Conservation (phyloP, 108 stramenopile species). For the Skeletonema grethae region DNA sequence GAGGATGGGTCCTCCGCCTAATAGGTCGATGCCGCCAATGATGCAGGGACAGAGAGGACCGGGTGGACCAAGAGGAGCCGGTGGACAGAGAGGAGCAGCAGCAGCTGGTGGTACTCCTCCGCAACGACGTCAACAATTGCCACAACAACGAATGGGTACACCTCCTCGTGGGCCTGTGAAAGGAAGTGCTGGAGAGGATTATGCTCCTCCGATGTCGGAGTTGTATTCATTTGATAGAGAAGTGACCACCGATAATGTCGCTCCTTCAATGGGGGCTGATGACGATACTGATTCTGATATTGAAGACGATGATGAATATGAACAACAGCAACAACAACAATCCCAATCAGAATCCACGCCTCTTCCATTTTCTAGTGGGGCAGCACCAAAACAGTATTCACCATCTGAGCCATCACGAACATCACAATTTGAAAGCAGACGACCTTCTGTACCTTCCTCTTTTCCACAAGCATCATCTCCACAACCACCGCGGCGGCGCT, state of each 20-base stretch:
- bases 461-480: conserved; percentile 5
- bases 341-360: not conserved
- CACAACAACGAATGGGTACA: not conserved
- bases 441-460: not conserved
- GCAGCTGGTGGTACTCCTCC: not conserved
- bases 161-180: not conserved
- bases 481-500: conserved; percentile 3
- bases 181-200: conserved; percentile 10
- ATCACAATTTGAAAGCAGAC: not conserved
- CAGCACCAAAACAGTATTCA: not conserved
- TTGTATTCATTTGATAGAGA: conserved; percentile 35
- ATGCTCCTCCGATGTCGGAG: conserved; percentile 47
- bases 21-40: conserved; percentile 1
- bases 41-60: not conserved
- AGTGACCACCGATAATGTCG: not conserved
- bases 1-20: not conserved
- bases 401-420: not conserved
- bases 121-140: not conserved
- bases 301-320: conserved; percentile 13
- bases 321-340: not conserved
- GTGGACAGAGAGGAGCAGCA: not conserved
- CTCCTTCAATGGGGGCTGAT: not conserved
- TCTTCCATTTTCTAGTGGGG: conserved; percentile 3
- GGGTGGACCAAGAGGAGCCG: not conserved
- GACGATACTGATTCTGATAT: conserved; percentile 15